Percentiles rank a stretch among this genome's conserved stretches.
Conservation (phyloP, 1,284 basidiomycete genomes). For the Cutaneotrichosporon sp. region DNA sequence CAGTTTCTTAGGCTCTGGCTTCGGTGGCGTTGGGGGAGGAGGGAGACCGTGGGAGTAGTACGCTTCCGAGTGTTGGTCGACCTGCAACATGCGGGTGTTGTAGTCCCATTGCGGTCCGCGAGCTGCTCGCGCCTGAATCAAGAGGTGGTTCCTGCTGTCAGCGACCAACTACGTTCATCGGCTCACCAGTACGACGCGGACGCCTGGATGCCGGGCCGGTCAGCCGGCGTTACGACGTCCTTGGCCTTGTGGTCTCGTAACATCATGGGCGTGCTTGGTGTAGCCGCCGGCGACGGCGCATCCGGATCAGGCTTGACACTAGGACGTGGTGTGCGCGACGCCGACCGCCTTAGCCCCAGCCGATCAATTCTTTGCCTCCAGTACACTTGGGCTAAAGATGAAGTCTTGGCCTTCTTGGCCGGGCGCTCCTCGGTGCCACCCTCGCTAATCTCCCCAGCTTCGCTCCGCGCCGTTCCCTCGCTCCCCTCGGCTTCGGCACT, state of each 20-base stretch:
- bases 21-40: constrained; percentile 10
- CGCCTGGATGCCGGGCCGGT: constrained; percentile 9
- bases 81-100: constrained; percentile 41
- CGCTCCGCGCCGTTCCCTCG: not conserved
- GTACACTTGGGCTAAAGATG: constrained; percentile 13
- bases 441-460: not conserved
- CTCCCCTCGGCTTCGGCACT: not conserved
- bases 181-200: constrained; percentile 18
- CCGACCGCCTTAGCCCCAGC: not conserved
- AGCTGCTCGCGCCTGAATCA: constrained; percentile 41
- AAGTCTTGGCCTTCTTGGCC: constrained; percentile 3
- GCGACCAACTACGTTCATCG: not conserved
- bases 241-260: constrained; percentile 1
- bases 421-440: not conserved
- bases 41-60: constrained; percentile 39
- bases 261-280: constrained; percentile 1
- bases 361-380: constrained; percentile 14
- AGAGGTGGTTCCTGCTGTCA: constrained; percentile 43
- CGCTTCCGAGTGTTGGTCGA: constrained; percentile 31
- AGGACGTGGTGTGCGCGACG: constrained; percentile 1
- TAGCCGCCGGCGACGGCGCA: not conserved
- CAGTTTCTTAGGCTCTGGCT: not conserved
- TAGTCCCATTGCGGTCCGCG: constrained; percentile 49
- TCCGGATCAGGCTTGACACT: constrained; percentile 11
- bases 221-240: constrained; percentile 1